These are phyloP conservation scores for Aureoboletus auriporus DNA, from an alignment of 768 basidiomycete genomes.

Conservation along the genomic window DNA sequence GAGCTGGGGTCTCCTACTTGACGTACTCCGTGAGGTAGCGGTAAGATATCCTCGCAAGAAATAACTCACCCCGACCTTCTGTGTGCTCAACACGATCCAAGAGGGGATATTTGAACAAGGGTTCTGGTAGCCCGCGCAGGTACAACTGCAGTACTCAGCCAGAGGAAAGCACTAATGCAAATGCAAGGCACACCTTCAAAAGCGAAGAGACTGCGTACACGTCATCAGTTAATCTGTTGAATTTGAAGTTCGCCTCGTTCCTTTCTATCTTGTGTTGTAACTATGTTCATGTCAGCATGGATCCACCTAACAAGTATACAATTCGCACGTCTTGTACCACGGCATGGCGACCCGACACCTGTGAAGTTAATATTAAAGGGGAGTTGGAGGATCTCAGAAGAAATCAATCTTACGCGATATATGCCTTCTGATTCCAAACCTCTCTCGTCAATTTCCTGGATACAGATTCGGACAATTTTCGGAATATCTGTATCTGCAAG, in stretches of 20 bases:
- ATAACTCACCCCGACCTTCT: constrained; percentile 61
- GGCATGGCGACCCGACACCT: constrained; percentile 86
- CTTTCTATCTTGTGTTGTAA: constrained; percentile 84
- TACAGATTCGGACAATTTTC: constrained; percentile 75
- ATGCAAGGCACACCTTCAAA: constrained; percentile 56
- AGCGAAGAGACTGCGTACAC: constrained; percentile 80
- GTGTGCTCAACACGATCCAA: constrained; percentile 80
- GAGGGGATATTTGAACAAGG: constrained; percentile 77
- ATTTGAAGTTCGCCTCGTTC: constrained; percentile 72
- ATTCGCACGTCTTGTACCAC: constrained; percentile 71
- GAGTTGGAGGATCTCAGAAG: neutral
- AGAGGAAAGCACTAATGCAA: neutral
- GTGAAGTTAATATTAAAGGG: constrained; percentile 3
- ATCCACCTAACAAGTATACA: neutral
- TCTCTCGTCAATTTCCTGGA: constrained; percentile 76
- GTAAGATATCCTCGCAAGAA: neutral
- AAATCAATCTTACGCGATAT: constrained; percentile 53
- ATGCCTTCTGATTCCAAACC: constrained; percentile 79
- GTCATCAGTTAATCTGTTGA: constrained; percentile 70
- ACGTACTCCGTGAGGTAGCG: neutral
- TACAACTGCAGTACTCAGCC: constrained; percentile 49
- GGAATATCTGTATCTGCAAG: constrained; percentile 72
- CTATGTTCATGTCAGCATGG: constrained; percentile 34
- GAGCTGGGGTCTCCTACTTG: constrained; percentile 62
- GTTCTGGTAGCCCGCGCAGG: constrained; percentile 85